Evolutionary conservation across 371 early-diverging fungal species (phyloP), one percentile per base, ranked within the genome.

Genomic region (Funneliformis caledonium): DNA sequence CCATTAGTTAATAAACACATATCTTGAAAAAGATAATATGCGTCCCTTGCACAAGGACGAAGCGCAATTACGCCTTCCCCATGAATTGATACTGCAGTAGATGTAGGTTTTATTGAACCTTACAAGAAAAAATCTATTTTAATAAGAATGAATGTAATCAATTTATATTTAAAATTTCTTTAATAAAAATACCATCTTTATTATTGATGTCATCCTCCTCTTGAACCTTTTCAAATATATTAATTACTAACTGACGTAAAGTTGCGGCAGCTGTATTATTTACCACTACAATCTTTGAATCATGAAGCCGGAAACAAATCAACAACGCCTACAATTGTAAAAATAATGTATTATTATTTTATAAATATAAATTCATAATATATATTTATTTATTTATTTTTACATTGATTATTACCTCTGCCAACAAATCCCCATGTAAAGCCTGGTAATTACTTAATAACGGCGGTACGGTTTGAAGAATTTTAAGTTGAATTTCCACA

Each of bases 231-330:
- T 98, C 99, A 87, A 98, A 99, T n/a, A 96, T 92, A 70, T 93
- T 91, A 3, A 97, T 93, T 12, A 98, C 94, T 56, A 98, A 84
- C 80, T 98, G 99, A 14, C 97, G 91, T 67, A 99, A 84, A 0
- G 97, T 98, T 0, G 98, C 99, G 5, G 96, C 94, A 19, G 99
- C 99, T 9, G 98, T 98, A 81, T 96, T 96, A 83, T 92, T 93
- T 16, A 99, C 97, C 22, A 96, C 91, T 0, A 93, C 91, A n/a
- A 91, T 91, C 78, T 94, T 94, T 6, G 96, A 92, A 76, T 95
- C 95, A 85, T 96, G 96, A 60, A 98, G 86, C 0, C 93, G 88
- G 83, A 96, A 94, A 81, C 97, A 97, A n/a, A 98, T 88, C 56
- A 93, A 85, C 10, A 98, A 86, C 1, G 96, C 95, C 93, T 94